Evolutionary conservation across 2,329 filamentous ascomycete species (phyloP), one percentile per base, ranked within the genome.

Genomic region (Cladosporium sp.): DNA sequence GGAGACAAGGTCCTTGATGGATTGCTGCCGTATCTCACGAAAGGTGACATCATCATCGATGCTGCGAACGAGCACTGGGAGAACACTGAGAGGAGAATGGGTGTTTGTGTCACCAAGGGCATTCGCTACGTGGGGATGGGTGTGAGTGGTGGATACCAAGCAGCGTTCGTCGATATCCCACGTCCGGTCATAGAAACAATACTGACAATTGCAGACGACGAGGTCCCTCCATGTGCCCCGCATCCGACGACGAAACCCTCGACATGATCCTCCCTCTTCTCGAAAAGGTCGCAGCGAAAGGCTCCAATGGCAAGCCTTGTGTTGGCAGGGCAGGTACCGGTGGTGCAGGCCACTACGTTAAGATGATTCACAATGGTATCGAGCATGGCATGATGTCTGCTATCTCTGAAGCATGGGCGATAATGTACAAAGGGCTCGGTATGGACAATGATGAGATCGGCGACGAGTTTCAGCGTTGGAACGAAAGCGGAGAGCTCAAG

Each of bases 341-440:
- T 0, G 83, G 84, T 1, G 75, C 78, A 1, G 84, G 84, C 0
- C 84, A 88, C 63, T 88, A 83, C 59, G 82, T 86, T 35, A 88
- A 88, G 70, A 88, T 87, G 83, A 76, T 86, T 3, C 84, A 88
- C 62, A 86, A 88, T 55, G 84, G 83, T 1, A 86, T 88, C 53
- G 84, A 88, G 61, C 82, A 86, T 53, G 84, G 82, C 1, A 85
- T 88, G 79, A 78, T 88, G 70, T 78, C 77, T 47, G 73, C 77
- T 0, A 73, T 86, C 5, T 78, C 77, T 12, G 84, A 88, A 62
- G 78, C 79, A 2, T 88, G 82, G 81, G 73, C 73, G 0, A 73
- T 86, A 27, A 79, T 88, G 70, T 72, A 75, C 30, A 72, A 73
- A 38, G 76, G 79, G 1, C 68, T 86, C 19, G 77, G 74, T 0